Percentiles rank a stretch among this genome's conserved stretches.
phyloP scores from a whole-genome alignment of 768 basidiomycete genomes.

The Naganishia kalamii region DNA sequence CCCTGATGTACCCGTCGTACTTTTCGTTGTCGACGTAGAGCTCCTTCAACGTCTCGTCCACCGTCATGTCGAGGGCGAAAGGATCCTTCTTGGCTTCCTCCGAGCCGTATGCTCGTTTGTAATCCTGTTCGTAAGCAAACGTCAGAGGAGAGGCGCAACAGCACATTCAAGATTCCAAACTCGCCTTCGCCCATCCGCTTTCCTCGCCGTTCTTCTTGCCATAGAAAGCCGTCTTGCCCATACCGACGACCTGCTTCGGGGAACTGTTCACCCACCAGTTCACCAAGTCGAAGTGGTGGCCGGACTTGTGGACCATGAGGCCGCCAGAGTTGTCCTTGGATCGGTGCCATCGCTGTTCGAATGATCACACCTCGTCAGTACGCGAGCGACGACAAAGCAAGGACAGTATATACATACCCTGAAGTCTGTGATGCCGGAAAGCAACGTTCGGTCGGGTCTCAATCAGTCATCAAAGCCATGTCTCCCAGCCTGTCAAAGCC shows the following conservation, averaged over 20 bases:
- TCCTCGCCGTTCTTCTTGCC: constrained; percentile 51
- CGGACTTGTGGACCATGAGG: constrained; percentile 52
- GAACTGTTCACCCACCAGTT: constrained; percentile 56
- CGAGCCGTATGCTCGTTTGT: constrained; percentile 50
- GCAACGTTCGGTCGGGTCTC: too few species aligned
- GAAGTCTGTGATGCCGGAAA: neutral
- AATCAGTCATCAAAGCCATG: constrained; percentile 36
- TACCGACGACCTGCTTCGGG: constrained; percentile 52
- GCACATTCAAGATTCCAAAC: neutral
- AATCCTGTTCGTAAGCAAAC: constrained; percentile 32
- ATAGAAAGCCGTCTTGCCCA: constrained; percentile 53
- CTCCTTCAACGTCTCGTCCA: constrained; percentile 50
- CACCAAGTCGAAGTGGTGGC: constrained; percentile 52
- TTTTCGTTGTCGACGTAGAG: constrained; percentile 53
- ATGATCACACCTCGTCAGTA: too few species aligned
- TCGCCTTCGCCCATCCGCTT: constrained; percentile 50
- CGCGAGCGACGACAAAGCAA: neutral
- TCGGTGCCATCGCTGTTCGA: constrained; percentile 14
- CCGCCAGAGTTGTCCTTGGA: constrained; percentile 50
- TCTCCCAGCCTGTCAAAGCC: too few species aligned
- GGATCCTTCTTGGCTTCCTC: constrained; percentile 52
- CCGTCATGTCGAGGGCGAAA: constrained; percentile 53
- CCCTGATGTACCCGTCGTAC: constrained; percentile 53
- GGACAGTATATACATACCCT: neutral
- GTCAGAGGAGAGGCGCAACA: neutral